These are phyloP conservation scores for Adiantum capillusveneris DNA, from an alignment of 75 land plant species.

Conservation along the genomic window DNA sequence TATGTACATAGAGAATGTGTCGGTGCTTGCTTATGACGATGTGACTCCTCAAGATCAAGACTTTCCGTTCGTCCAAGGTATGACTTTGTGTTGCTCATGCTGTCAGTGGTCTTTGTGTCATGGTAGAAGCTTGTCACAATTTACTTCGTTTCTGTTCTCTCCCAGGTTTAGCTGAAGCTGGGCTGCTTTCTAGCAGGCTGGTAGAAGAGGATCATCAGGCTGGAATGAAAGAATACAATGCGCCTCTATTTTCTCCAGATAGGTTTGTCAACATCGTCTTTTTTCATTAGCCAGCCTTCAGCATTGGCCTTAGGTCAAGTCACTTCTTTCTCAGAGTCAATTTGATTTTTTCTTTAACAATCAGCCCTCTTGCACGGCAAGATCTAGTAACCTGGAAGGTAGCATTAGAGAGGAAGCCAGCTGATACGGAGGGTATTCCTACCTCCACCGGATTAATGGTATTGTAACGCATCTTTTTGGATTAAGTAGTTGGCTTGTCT, in stretches of 20 bases:
- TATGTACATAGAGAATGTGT: constrained; percentile 83
- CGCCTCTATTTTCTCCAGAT: not conserved
- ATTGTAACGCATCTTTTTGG: not conserved
- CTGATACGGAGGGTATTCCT: not conserved
- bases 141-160: constrained; percentile 1
- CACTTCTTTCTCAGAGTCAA: too few relatives aligned
- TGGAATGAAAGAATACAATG: constrained; percentile 3
- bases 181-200: constrained; percentile 90
- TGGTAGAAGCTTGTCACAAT: not conserved
- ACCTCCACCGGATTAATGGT: constrained; percentile 13
- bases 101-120: not conserved
- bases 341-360: too few relatives aligned
- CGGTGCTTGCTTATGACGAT: constrained; percentile 98
- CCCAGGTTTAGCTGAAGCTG: constrained; percentile 98
- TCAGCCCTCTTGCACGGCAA: constrained; percentile 84
- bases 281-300: too few relatives aligned
- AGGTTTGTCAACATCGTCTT: too few relatives aligned
- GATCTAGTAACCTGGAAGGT: constrained; percentile 93
- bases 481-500: not conserved
- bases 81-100: not conserved
- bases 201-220: constrained; percentile 37
- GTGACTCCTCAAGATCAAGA: constrained; percentile 93
- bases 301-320: constrained; percentile 90
- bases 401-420: constrained; percentile 52
- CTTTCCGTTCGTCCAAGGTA: constrained; percentile 92